These are phyloP conservation scores for Lactifluus echinatus DNA, from an alignment of 768 basidiomycete species.

Conservation along the genomic window DNA sequence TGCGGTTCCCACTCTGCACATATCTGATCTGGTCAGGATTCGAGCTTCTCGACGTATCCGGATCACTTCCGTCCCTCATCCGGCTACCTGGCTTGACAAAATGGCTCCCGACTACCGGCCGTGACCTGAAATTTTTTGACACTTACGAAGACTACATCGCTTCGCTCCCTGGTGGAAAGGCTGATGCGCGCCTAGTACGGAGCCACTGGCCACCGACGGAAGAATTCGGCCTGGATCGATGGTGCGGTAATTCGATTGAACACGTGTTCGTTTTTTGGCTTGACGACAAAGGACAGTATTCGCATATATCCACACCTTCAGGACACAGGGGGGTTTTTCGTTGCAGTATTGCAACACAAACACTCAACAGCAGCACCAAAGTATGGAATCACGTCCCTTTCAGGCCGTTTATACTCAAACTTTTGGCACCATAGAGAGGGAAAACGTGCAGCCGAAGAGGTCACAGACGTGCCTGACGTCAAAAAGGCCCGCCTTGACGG, in stretches of 20 bases:
- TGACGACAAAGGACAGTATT: slow-evolving; percentile 40
- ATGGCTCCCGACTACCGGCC: slow-evolving; percentile 72
- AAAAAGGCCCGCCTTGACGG: slow-evolving; percentile 42
- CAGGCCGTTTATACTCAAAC: not conserved
- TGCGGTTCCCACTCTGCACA: not conserved
- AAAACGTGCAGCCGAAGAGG: slow-evolving; percentile 44
- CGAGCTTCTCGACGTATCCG: slow-evolving; percentile 69
- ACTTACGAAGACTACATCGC: slow-evolving; percentile 54
- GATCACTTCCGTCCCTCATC: slow-evolving; percentile 59
- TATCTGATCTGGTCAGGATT: slow-evolving; percentile 41
- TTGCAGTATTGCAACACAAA: slow-evolving; percentile 74
- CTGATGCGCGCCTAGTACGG: slow-evolving; percentile 54
- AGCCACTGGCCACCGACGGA: slow-evolving; percentile 75
- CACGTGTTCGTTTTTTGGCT: not conserved
- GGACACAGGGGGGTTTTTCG: slow-evolving; percentile 95
- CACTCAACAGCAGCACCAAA: slow-evolving; percentile 10
- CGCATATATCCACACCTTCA: slow-evolving; percentile 93
- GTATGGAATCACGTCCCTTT: not conserved
- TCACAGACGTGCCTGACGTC: slow-evolving; percentile 36
- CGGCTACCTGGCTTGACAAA: slow-evolving; percentile 64
- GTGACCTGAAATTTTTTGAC: slow-evolving; percentile 40
- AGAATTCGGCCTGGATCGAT: slow-evolving; percentile 55
- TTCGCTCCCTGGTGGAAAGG: slow-evolving; percentile 39
- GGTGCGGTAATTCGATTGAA: slow-evolving; percentile 40
- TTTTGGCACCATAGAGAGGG: slow-evolving; percentile 28